phyloP scores from a whole-genome alignment of 495 filamentous ascomycete species.

The Daldinia vernicosa region DNA sequence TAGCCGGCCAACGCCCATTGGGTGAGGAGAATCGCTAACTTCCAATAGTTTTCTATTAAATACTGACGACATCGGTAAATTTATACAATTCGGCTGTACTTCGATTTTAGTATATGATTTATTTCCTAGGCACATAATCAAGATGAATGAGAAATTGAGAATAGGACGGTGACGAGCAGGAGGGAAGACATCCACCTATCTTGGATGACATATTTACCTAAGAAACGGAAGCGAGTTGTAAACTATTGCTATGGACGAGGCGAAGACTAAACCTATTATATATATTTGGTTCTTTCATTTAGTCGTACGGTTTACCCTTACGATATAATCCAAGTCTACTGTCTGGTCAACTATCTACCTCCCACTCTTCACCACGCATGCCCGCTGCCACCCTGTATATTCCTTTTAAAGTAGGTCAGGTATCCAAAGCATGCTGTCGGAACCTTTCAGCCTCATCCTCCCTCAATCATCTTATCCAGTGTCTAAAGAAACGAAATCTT shows the following conservation, averaged over 20 bases:
- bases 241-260: too few relatives aligned
- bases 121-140: background rate
- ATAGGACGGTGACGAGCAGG: too few relatives aligned
- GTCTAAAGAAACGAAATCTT: background rate
- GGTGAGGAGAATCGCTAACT: background rate
- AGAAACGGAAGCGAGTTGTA: too few relatives aligned
- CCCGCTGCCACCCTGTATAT: background rate
- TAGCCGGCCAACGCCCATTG: constrained; percentile 28
- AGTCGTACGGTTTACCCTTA: too few relatives aligned
- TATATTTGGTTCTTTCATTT: too few relatives aligned
- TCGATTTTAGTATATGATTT: background rate
- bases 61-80: background rate
- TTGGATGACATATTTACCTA: too few relatives aligned
- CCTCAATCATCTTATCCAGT: background rate
- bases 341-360: too few relatives aligned
- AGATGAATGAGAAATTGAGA: too few relatives aligned
- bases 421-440: background rate
- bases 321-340: too few relatives aligned
- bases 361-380: too few relatives aligned
- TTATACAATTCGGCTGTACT: background rate
- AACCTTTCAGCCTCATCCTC: background rate
- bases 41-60: background rate
- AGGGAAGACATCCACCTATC: too few relatives aligned
- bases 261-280: too few relatives aligned
- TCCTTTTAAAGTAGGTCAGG: background rate